These are phyloP conservation scores for Dalbergia cochinchinensis DNA, from an alignment of 306 rosid species.

Conservation along the genomic window DNA sequence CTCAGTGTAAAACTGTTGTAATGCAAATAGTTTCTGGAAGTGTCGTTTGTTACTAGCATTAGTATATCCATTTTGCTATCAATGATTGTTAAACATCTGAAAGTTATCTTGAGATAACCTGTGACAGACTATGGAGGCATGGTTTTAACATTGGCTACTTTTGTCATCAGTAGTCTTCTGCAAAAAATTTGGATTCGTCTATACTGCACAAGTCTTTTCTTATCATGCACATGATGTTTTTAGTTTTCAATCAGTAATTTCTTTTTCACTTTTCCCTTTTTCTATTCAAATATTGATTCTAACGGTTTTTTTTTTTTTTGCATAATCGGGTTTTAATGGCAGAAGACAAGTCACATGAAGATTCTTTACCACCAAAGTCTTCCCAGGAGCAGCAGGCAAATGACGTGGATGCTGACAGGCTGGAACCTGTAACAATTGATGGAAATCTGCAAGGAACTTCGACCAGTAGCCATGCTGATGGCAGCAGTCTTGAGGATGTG, in stretches of 20 bases:
- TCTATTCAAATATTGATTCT: conserved; percentile 27
- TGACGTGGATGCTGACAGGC: conserved; percentile 52
- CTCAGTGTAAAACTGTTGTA: not conserved
- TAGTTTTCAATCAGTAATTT: conserved; percentile 12
- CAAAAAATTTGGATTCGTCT: not conserved
- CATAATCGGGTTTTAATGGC: conserved; percentile 42
- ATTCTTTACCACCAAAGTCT: conserved; percentile 49
- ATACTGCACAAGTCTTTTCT: conserved; percentile 2
- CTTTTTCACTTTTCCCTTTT: conserved; percentile 11
- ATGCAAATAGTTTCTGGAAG: conserved; percentile 18
- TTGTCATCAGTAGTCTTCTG: conserved; percentile 2
- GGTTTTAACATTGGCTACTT: too few species aligned
- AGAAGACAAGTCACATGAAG: conserved; percentile 72
- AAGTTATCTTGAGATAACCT: conserved; percentile 14
- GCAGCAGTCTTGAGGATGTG: conserved; percentile 51
- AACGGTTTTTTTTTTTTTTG: not conserved
- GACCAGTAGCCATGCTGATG: conserved; percentile 52
- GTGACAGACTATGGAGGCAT: not conserved
- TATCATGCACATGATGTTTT: not conserved
- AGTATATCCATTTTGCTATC: not conserved
- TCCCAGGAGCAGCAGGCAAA: conserved; percentile 58
- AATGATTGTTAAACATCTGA: conserved; percentile 27
- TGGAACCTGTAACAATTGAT: conserved; percentile 51
- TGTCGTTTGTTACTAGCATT: not conserved
- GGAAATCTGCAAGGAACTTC: conserved; percentile 52